Evolutionary conservation across 257 asterid species (phyloP), one percentile per base, ranked within the genome.

Genomic region (Salvia splendens): DNA sequence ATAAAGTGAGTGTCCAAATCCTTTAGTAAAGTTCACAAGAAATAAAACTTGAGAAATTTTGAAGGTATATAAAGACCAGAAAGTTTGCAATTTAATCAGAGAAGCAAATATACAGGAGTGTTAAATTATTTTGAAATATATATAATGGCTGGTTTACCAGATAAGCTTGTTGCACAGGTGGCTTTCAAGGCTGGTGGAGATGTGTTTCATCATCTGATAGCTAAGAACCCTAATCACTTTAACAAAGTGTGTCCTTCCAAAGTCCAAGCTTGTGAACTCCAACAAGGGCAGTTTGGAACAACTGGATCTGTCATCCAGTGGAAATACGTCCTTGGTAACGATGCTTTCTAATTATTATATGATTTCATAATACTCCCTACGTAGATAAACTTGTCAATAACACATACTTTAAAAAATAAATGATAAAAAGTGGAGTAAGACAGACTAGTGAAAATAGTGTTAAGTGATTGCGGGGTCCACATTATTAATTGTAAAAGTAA

Each of bases 171-270:
- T 5, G 73, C 66, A 9, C 72, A 65, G 28, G 55, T 66, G 4
- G 77, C 76, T 3, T 78, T 78, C 48, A 78, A 74, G 70, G 79
- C 79, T 0, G 71, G 80, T 0, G 83, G 74, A 0, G 69, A 74
- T 12, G 66, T 74, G 56, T 78, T 69, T 28, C 75, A 74, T 45
- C 60, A 58, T 1, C 71, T 78, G 10, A 1, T 78, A 0, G 28
- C 68, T 1, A 60, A 67, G n/a, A 78, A 59, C 8, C 79, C 79
- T 1, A 67, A 61, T 2, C 83, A 78, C 69, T 50, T 78, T 0
- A 24, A 74, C 59, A 78, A 48, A 12, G 64, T 54, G 47, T 24
- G 63, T 36, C 67, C 83, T 35, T 35, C 38, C 4, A 78, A 61
- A 36, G 11, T 78, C 11, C 75, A 77, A 12, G 75, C 48, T 6